Percentiles rank a stretch among this genome's conserved stretches.
phyloP scores from a whole-genome alignment of 306 rosid genomes.

The Prunus davidiana region DNA sequence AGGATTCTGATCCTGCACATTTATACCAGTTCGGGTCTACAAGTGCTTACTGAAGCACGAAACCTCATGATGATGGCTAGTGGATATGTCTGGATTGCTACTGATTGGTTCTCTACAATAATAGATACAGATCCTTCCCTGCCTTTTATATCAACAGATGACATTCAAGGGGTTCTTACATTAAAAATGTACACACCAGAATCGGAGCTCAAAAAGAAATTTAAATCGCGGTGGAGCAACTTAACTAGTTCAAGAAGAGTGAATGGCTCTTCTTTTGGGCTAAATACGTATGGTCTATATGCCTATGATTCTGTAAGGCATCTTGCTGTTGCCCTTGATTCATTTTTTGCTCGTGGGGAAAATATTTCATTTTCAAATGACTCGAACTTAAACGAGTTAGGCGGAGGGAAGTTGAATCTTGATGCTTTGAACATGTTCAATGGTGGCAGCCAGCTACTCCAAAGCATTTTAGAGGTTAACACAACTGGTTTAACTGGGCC shows the following conservation, averaged over 20 bases:
- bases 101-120: constrained; percentile 31
- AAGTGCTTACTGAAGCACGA: constrained; percentile 9
- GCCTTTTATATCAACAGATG: neutral
- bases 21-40: constrained; percentile 18
- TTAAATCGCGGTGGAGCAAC: constrained; percentile 15
- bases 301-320: constrained; percentile 30
- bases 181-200: constrained; percentile 23
- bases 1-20: constrained; percentile 27
- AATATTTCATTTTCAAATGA: constrained; percentile 18
- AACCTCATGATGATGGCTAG: constrained; percentile 17
- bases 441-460: constrained; percentile 16
- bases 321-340: constrained; percentile 21
- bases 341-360: constrained; percentile 10
- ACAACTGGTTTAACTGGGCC: constrained; percentile 24
- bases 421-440: constrained; percentile 23
- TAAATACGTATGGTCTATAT: constrained; percentile 23
- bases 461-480: constrained; percentile 13
- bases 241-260: neutral
- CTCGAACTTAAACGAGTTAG: neutral
- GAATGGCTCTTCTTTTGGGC: constrained; percentile 11
- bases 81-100: constrained; percentile 33
- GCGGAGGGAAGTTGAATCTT: constrained; percentile 17
- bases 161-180: constrained; percentile 30
- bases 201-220: neutral
- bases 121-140: constrained; percentile 21